Evolutionary conservation across 73 alveolate species (phyloP), one percentile per base, ranked within the genome.

Genomic region (Paramecium sexaurelia): DNA sequence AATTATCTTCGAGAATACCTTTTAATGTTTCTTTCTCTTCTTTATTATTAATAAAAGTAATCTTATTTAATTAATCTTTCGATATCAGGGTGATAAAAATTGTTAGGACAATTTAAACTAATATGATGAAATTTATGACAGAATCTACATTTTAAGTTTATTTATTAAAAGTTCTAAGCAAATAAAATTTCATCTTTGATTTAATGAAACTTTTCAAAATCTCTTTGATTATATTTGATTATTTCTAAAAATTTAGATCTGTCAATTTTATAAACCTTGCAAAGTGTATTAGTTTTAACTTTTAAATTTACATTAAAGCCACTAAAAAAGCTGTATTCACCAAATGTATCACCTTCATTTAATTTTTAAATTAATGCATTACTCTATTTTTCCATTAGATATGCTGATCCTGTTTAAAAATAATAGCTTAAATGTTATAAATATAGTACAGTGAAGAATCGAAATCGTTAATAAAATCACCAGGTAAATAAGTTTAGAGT

Each of bases 191-290:
- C 40, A 78, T 78, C 90, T 43, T 78, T 78, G 17, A 78, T 78
- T 29, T 78, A 39, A 78, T 78, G 90, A 45, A 41, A 88, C 22
- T 22, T 68, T 55, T 88, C 94, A 68, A 69, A 88, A 43, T 88
- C 94, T 15, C 51, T 41, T 61, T 51, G 9, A 69, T 88, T 88
- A 45, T 41, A 47, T 88, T 88, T 69, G 7, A 88, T 20, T 15
- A 71, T 39, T 24, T 69, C 73, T 39, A 55, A 2, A 19, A 78
- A 41, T 24, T 22, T 24, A 3, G 43, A 22, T 78, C 90, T 78
- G 6, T 39, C 39, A 22, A 78, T 78, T 43, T 33, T 78, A 24
- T 45, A 78, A 7, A 78, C 55, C 41, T 78, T 24, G 17, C 43
- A 29, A 26, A 78, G 19, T n/a, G 61, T 40, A 7, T 37, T 45